These are phyloP conservation scores for Coemansia sp. DNA, from an alignment of 192 early-diverging fungal genomes.

Conservation along the genomic window DNA sequence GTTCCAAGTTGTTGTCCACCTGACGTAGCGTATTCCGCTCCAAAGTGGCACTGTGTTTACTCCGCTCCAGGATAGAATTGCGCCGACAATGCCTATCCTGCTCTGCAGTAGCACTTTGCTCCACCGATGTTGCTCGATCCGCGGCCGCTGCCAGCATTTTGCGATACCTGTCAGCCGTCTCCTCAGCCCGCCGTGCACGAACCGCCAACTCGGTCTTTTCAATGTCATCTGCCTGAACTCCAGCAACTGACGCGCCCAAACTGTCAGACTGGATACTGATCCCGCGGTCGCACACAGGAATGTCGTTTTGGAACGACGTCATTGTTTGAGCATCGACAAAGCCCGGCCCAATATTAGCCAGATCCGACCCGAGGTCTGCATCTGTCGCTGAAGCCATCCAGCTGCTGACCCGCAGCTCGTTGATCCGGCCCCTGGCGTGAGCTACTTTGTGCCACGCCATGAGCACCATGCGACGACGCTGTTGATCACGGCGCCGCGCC, in stretches of 20 bases:
- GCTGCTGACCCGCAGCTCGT: constrained; percentile 8
- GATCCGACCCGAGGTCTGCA: not conserved
- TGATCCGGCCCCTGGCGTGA: not conserved
- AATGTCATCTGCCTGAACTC: no score
- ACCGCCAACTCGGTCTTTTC: not conserved
- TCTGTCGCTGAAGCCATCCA: not conserved
- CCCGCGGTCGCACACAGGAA: constrained; percentile 8
- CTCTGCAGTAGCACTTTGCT: not conserved
- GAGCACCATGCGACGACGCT: constrained; percentile 26
- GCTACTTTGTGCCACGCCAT: constrained; percentile 37
- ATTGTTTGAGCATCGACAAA: constrained; percentile 27
- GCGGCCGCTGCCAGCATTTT: not conserved
- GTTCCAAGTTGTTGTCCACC: not conserved
- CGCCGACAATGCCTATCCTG: not conserved
- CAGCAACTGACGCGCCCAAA: not conserved
- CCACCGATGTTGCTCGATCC: not conserved
- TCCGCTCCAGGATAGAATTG: no score
- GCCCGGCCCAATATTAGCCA: not conserved
- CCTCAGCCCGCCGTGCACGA: constrained; percentile 1
- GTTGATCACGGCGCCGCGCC: constrained; percentile 17
- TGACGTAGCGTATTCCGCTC: no score
- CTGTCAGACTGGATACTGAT: constrained; percentile 14
- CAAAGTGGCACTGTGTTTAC: no score
- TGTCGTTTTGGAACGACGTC: constrained; percentile 17
- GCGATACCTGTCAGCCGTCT: not conserved